Conservation (phyloP, 371 early-diverging fungal genomes). For the Zopfochytrium polystomum region DNA sequence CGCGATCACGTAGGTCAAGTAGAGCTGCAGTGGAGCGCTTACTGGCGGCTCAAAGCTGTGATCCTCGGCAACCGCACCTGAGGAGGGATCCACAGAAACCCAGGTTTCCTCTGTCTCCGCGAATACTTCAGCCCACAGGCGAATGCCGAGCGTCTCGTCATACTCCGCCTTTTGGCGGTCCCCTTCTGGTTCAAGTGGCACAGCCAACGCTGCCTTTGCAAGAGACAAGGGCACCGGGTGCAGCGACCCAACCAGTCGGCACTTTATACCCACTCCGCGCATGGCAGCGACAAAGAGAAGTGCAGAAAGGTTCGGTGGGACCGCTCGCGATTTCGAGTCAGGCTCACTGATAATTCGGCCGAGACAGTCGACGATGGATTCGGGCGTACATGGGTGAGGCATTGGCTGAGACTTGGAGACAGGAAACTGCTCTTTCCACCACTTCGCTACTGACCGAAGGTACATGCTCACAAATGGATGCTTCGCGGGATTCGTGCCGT, state of each 20-base stretch:
- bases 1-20: slow-evolving; percentile 60
- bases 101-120: slow-evolving; percentile 44
- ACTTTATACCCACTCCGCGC: slow-evolving; percentile 51
- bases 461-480: no score
- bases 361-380: no score
- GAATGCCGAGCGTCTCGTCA: slow-evolving; percentile 19
- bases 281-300: slow-evolving; percentile 60
- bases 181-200: not conserved
- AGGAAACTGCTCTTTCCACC: slow-evolving; percentile 2
- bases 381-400: no score
- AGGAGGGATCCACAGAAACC: slow-evolving; percentile 65
- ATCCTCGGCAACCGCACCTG: slow-evolving; percentile 55
- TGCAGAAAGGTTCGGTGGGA: slow-evolving; percentile 49
- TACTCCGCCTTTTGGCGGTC: no score
- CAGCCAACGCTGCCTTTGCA: slow-evolving; percentile 11
- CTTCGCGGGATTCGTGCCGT: no score
- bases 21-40: slow-evolving; percentile 16
- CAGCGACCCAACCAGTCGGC: slow-evolving; percentile 64
- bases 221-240: slow-evolving; percentile 60
- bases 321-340: not conserved
- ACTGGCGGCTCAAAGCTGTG: slow-evolving; percentile 30
- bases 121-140: slow-evolving; percentile 65
- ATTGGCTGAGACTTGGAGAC: no score
- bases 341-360: no score
- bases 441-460: not conserved